Percentiles rank a stretch among this genome's conserved stretches.
Evolutionary conservation across 2,329 filamentous ascomycete genomes (phyloP).

Genomic region (Penicillium sp.): DNA sequence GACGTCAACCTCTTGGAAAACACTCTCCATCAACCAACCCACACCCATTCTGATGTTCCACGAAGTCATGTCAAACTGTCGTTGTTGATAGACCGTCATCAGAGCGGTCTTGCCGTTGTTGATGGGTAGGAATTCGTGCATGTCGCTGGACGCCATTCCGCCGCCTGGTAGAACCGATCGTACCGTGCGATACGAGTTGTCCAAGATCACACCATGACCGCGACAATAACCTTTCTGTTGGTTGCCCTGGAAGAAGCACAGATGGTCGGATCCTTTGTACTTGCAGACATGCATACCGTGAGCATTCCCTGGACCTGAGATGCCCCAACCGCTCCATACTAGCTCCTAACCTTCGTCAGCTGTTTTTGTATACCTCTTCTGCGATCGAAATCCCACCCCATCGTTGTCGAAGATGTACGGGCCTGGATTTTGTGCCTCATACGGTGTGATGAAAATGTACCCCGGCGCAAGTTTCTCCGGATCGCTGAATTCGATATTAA

Average conservation of each 20-base stretch:
- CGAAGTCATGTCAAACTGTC: constrained; percentile 44
- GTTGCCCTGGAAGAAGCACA: constrained; percentile 50
- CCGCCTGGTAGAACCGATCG: constrained; percentile 42
- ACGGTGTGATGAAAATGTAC: constrained; percentile 49
- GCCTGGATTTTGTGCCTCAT: constrained; percentile 45
- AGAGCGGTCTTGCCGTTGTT: constrained; percentile 40
- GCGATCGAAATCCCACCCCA: constrained; percentile 32
- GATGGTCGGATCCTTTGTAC: constrained; percentile 45
- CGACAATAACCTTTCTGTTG: constrained; percentile 49
- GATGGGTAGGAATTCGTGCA: constrained; percentile 50
- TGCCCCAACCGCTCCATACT: constrained; percentile 48
- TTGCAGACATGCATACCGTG: constrained; percentile 47
- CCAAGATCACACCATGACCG: constrained; percentile 50
- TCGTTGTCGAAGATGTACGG: constrained; percentile 50
- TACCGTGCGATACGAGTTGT: constrained; percentile 46
- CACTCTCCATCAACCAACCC: constrained; percentile 49
- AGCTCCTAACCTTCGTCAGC: constrained; percentile 36
- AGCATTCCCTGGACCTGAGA: constrained; percentile 45
- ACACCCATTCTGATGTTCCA: constrained; percentile 42
- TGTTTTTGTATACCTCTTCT: not conserved
- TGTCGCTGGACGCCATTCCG: constrained; percentile 43
- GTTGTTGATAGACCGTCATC: constrained; percentile 41
- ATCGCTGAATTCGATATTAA: constrained; percentile 28
- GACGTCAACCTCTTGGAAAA: constrained; percentile 51
- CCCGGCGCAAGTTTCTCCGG: constrained; percentile 40